These are phyloP conservation scores for Chamaecrista fasciculata DNA, from an alignment of 306 rosid species.

Conservation along the genomic window DNA sequence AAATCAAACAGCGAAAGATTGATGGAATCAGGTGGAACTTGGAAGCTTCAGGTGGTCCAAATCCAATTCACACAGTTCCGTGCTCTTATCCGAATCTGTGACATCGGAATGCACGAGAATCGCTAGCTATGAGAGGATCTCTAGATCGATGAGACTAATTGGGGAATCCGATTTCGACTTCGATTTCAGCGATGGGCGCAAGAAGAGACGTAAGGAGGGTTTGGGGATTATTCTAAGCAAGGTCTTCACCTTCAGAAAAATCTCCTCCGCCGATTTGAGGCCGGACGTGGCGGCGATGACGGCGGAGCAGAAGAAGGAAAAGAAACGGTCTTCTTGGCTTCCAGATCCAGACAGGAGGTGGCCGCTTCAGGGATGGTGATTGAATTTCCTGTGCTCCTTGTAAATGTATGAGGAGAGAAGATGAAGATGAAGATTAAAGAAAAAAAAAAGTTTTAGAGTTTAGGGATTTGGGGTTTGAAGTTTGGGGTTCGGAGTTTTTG, in stretches of 20 bases:
- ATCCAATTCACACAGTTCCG: constrained; percentile 31
- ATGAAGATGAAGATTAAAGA: too few species aligned
- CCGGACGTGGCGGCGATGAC: background rate
- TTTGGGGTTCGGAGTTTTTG: too few species aligned
- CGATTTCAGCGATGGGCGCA: constrained; percentile 8
- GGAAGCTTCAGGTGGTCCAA: too few species aligned
- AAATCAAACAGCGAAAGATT: too few species aligned
- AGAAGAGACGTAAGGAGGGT: constrained; percentile 25
- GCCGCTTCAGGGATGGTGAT: constrained; percentile 71
- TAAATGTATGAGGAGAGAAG: too few species aligned
- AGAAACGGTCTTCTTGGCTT: too few species aligned
- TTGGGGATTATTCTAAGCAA: constrained; percentile 36
- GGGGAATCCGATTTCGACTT: constrained; percentile 26
- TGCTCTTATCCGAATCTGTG: constrained; percentile 33
- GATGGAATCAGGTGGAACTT: too few species aligned
- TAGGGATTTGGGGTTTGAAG: too few species aligned
- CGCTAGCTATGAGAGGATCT: constrained; percentile 46
- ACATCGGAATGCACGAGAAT: constrained; percentile 32
- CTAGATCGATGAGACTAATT: constrained; percentile 31
- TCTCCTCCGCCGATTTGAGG: too few species aligned
- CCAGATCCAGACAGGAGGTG: constrained; percentile 53
- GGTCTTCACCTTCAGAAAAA: constrained; percentile 32
- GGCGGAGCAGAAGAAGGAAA: constrained; percentile 14
- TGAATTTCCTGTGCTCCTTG: background rate
- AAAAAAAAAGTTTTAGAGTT: too few species aligned